These are phyloP conservation scores for Melaleuca quinquenervia DNA, from an alignment of 345 rosid species.

Conservation along the genomic window DNA sequence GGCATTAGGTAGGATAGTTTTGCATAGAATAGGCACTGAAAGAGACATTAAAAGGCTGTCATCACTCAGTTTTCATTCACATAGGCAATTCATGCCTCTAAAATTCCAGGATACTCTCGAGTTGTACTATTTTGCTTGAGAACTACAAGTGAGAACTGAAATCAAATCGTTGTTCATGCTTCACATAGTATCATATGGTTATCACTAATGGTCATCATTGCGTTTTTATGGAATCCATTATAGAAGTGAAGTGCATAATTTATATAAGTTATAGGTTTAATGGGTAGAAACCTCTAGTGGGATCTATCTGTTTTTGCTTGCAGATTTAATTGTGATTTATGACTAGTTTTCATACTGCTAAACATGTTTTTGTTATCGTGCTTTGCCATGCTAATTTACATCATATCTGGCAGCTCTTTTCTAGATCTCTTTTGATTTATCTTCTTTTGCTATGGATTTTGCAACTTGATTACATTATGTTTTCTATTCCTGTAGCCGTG, in stretches of 20 bases:
- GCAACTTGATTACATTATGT: neutral
- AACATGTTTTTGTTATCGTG: neutral
- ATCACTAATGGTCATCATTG: neutral
- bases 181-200: neutral
- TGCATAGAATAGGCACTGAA: neutral
- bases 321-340: neutral
- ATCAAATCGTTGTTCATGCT: neutral
- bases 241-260: neutral
- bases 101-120: neutral
- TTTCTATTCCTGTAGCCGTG: conserved; percentile 46
- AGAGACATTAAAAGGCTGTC: neutral
- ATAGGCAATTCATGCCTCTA: neutral
- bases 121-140: neutral
- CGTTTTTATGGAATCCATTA: neutral
- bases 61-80: neutral
- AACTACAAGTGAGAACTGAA: neutral
- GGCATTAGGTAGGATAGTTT: neutral
- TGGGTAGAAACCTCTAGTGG: neutral
- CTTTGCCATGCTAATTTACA: neutral
- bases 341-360: neutral
- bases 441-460: neutral
- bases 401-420: neutral
- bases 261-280: neutral
- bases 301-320: neutral
- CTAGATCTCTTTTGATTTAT: neutral